Evolutionary conservation across 225 moss, liverwort and hornwort species (phyloP), one percentile per base, ranked within the genome.

Genomic region (Climacium dendroides): DNA sequence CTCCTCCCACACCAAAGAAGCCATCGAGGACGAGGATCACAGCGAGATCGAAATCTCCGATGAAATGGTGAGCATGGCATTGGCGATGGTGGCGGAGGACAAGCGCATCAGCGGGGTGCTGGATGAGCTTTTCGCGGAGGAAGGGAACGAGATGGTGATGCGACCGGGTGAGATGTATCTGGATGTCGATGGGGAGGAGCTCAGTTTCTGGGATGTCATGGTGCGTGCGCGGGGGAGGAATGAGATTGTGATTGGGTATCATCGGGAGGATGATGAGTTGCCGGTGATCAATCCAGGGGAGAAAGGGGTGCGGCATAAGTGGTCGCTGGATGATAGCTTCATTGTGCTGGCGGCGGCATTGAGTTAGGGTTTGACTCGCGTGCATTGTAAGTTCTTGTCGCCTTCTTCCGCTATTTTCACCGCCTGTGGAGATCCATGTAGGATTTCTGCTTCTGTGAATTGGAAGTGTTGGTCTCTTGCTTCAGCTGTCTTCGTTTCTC

Each of bases 41-140:
- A 18, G 28, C 45, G 92, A 93, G 79, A 92, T 96, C 28, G 92
- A 93, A 80, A 93, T 96, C 47, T 95, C 94, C 11, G 96, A 97
- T 85, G 95, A 95, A 89, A 94, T 96, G 85, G 95, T 97, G 78
- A 95, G 95, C 88, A 97, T 95, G 96, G 92, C 92, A 19, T 78
- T 97, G 85, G 97, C 96, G 41, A 95, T 96, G 95, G 95, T 97
- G 70, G 95, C 95, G 59, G 95, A 96, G 86, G 96, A 97, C 89
- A 96, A 94, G 89, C 92, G 93, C 84, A 95, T 96, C 84, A 93
- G 93, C 84, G 90, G 94, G 13, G 93, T 97, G 74, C 91, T 96
- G 15, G 96, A 96, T 12, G 96, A 97, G 80, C 94, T 97, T 50
- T 97, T 96, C 63, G 97, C 95, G 2, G 95, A 97, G 86, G 94